Base-by-base conservation (phyloP, 352 stramenopile genomes). In the Globisporangium echinulatum region DNA sequence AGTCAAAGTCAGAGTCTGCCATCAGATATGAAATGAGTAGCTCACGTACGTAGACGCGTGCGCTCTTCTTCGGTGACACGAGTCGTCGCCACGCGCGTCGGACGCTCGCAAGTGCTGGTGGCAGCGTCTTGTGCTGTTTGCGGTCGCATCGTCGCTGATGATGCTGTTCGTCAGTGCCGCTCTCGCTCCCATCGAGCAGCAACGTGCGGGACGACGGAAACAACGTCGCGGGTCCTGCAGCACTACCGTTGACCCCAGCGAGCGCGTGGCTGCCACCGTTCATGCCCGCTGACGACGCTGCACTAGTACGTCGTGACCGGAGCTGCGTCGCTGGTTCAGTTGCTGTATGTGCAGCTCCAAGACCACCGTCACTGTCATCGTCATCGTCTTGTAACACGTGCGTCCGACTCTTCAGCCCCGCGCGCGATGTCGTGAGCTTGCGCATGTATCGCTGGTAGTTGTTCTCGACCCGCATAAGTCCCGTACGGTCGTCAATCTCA, bases 401-500 rank as follows among this genome's bases (percentile, higher is more conserved):
- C 13, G 37, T 54, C 19, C 44, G 39, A 1, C 38, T 25, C 7
- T 52, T 59, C 39, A 38, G 43, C 15, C 11, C 39, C 17, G 54
- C 44, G 52, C 42, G 48, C 38, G 33, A 40, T 6, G 42, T 65
- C 9, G 72, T 77, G 56, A 79, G 69, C 8, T 69, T 71, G 8
- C 70, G 70, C 56, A 79, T 72, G 56, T 77, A 81, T 11, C 72
- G 61, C 52, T 75, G 62, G 63, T 76, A 61, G 13, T 68, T 77
- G 38, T 82, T 82, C 56, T 77, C 58, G 25, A 79, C 57, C 1
- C 64, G 65, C 8, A 67, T 63, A 15, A 82, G 37, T 3, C 60
- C 78, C 1, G 62, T 71, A n/a, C 67, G 68, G 17, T 80, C 72
- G 53, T 86, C 76, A 36, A 88, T 76, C 48, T 85, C 72, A 1